A percentile compares a stretch with the other conserved stretches of the same genome.
Evolutionary conservation across 1,284 basidiomycete genomes (phyloP).

Genomic region (Moesziomyces sp.): DNA sequence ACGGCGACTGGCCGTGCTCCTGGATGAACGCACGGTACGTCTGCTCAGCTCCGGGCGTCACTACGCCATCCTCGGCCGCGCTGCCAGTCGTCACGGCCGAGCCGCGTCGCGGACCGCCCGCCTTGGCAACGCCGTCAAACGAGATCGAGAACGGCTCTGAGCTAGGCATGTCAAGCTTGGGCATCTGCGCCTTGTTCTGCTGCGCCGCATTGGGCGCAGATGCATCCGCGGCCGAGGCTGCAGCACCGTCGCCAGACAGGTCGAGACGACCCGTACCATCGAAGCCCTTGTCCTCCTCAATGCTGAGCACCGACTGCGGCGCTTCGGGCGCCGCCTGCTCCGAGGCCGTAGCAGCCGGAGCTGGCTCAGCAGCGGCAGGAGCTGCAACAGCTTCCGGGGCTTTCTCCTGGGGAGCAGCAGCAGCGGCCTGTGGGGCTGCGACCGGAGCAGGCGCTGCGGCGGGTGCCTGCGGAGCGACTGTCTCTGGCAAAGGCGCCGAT

Average conservation of each 20-base stretch:
- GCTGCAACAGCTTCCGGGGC: conserved; percentile 1
- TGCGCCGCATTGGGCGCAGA: neutral
- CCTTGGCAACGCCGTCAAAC: conserved; percentile 26
- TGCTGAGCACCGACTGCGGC: conserved; percentile 45
- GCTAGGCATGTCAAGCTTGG: conserved; percentile 60
- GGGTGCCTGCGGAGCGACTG: conserved; percentile 2
- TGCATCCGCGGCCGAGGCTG: neutral
- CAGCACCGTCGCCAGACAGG: conserved; percentile 17
- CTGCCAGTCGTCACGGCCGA: conserved; percentile 18
- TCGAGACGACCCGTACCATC: conserved; percentile 63
- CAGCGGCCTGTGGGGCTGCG: conserved; percentile 3
- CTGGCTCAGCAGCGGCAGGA: neutral
- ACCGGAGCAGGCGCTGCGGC: neutral
- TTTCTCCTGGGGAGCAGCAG: neutral
- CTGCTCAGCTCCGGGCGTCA: conserved; percentile 53
- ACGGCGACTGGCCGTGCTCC: conserved; percentile 27
- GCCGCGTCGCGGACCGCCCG: conserved; percentile 12
- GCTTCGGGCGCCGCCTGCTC: conserved; percentile 7
- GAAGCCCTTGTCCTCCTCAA: conserved; percentile 56
- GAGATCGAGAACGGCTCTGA: conserved; percentile 60
- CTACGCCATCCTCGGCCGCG: conserved; percentile 22
- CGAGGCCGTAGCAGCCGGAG: neutral
- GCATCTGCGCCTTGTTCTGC: conserved; percentile 37
- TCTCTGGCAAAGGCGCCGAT: conserved; percentile 32
- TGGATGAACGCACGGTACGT: conserved; percentile 49